A percentile compares a stretch with the other conserved stretches of the same genome.
Evolutionary conservation across 2,329 filamentous ascomycete species (phyloP).

Genomic region (Alternaria conjuncta): DNA sequence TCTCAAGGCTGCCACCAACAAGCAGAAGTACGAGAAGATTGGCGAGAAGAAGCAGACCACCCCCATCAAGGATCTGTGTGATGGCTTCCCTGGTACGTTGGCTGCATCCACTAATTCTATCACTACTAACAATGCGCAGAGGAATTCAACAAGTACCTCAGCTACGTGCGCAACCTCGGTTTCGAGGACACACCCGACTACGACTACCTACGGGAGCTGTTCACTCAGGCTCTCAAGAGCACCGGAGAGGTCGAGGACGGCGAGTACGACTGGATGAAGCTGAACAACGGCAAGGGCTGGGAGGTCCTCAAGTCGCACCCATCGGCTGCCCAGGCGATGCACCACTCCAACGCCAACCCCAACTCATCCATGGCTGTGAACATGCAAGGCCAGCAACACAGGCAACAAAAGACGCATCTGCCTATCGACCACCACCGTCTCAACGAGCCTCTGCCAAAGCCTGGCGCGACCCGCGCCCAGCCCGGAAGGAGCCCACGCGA

Average conservation of each 20-base stretch:
- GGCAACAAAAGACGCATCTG: constrained; percentile 61
- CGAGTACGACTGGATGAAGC: constrained; percentile 99
- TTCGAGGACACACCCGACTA: constrained; percentile 99
- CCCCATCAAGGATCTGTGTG: constrained; percentile 93
- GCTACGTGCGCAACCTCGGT: constrained; percentile 94
- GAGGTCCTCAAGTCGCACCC: constrained; percentile 76
- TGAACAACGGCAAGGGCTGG: constrained; percentile 92
- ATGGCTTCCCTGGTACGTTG: constrained; percentile 78
- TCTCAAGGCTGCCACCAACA: constrained; percentile 72
- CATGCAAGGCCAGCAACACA: constrained; percentile 74
- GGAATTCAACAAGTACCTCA: constrained; percentile 97
- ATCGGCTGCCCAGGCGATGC: constrained; percentile 72
- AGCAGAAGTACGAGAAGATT: constrained; percentile 99
- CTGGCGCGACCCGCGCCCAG: constrained; percentile 65
- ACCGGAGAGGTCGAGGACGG: constrained; percentile 94
- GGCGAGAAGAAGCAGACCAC: constrained; percentile 99
- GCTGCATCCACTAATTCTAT: neutral
- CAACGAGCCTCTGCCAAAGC: constrained; percentile 61
- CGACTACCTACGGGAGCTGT: constrained; percentile 94
- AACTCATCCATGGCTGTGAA: constrained; percentile 84
- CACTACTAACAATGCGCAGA: constrained; percentile 59
- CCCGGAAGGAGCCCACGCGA: constrained; percentile 48
- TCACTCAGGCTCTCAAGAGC: constrained; percentile 94
- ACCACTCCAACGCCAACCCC: constrained; percentile 78
- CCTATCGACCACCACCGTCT: constrained; percentile 53